Percentiles rank a stretch among this genome's conserved stretches.
Conservation (phyloP, 768 basidiomycete genomes). For the Lentinula sp. region DNA sequence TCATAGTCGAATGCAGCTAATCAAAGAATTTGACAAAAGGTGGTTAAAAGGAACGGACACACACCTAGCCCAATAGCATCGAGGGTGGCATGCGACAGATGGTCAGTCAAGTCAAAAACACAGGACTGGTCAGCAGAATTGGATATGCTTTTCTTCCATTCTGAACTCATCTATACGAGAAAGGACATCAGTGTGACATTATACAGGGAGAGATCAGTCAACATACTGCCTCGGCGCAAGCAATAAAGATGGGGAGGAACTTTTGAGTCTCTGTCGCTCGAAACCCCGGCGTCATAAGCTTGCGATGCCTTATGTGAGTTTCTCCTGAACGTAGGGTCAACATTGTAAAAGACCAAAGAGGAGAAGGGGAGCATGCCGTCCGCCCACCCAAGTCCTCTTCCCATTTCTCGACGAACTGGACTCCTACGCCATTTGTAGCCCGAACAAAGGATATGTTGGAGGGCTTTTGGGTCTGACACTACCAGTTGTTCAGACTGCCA, state of each 20-base stretch:
- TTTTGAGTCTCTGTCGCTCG: conserved; percentile 16
- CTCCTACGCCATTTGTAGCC: conserved; percentile 41
- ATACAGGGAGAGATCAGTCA: too few species aligned
- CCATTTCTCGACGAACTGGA: conserved; percentile 42
- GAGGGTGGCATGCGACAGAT: too few species aligned
- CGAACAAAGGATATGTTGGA: conserved; percentile 44
- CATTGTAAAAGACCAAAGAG: neutral
- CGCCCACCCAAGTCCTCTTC: conserved; percentile 48
- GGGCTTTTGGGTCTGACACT: conserved; percentile 26
- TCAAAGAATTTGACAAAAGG: neutral
- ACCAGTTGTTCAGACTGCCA: neutral
- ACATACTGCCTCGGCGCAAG: too few species aligned
- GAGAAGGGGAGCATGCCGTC: conserved; percentile 29
- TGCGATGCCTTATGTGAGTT: conserved; percentile 49
- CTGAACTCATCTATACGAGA: too few species aligned
- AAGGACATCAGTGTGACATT: too few species aligned
- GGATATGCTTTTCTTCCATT: too few species aligned
- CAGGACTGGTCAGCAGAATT: too few species aligned
- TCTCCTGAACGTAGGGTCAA: conserved; percentile 20
- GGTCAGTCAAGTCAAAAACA: too few species aligned
- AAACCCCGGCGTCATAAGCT: conserved; percentile 50
- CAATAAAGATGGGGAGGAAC: too few species aligned
- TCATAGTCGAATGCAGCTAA: conserved; percentile 32
- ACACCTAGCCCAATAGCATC: too few species aligned
- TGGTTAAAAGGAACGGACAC: too few species aligned